Evolutionary conservation across 306 rosid genomes (phyloP), one percentile per base, ranked within the genome.

Genomic region (Hylodesmum podocarpum): DNA sequence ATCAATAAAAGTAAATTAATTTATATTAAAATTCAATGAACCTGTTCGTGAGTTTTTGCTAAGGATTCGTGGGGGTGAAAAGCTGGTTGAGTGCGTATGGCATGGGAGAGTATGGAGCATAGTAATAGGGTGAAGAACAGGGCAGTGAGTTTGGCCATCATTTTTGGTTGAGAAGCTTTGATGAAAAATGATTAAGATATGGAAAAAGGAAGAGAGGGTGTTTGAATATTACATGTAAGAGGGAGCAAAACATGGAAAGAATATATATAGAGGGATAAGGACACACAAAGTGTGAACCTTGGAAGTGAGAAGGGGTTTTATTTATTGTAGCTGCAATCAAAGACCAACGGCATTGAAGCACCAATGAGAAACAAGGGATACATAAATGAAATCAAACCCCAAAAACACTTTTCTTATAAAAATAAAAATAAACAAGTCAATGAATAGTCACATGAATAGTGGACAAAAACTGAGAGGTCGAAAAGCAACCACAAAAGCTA

Each of bases 11-110:
- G 12, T 6, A 6, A 31, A 43, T 12, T n/a, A n/a, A 55, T 19
- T 15, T 59, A 59, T 47, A 50, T 41, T 12, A 16, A 66, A 73
- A 39, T 4, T 59, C 8, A 61, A 51, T 63, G 22, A 37, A 83
- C 86, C 86, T 27, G 44, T 66, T 39, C 24, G 14, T 62, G 75
- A 3, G 66, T 1, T 18, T 27, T 47, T 16, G 55, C 18, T 3
- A 64, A 51, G 44, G 72, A 15, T 50, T 51, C 50, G 49, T 68
- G 39, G 8, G 44, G 29, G 47, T 57, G 51, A 55, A 46, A 53
- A 33, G 62, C 2, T 61, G 81, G 87, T 1, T 51, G 12, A 54
- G 71, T 81, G 46, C 87, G 84, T 25, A 77, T 14, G 62, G 84
- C 75, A 39, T 75, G 53, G 66, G 44, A 1, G 6, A 79, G 71